Base-by-base conservation (phyloP, 768 basidiomycete species). In the Hericium rajendrae region DNA sequence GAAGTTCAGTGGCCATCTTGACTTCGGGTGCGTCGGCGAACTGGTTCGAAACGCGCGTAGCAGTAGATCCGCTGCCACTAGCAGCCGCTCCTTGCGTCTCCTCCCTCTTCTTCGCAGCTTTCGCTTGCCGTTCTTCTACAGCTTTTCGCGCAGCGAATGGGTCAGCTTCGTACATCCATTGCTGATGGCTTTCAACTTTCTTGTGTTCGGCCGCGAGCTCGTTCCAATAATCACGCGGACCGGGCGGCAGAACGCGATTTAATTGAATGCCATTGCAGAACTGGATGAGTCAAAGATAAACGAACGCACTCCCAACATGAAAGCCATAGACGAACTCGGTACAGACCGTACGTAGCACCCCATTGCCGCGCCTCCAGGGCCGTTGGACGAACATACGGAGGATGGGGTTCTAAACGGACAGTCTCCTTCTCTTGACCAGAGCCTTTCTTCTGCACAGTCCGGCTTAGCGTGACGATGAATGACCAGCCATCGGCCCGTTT, bases 161-260 rank as follows among this genome's bases (percentile, higher is more conserved):
- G 73, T 95, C 91, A 6, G 84, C 74, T n/a, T 82, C 78, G 64
- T 88, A 95, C 81, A 91, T 87, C 92, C 92, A 94, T 53, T 78
- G 79, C 66, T 82, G 78, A 67, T 92, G 88, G 2, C 82, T 77
- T 1, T 85, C 83, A 3, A 78, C 76, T 16, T 69, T 69, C 62
- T 84, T 86, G 62, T 91, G 90, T 65, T 91, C 86, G 2, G 70
- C 70, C 8, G 82, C 82, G 1, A 97, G 72, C 62, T 83, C 76
- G 53, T 80, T 80, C 94, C 94, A 97, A 68, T 94, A 97, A 18
- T 92, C 88, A 48, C 89, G 78, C 38, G 92, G 89, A 8, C 85
- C 84, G 2, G 88, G 83, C 15, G 94, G 94, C 13, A 97, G 78
- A 52, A 87, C 80, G 57, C 76, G 78, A 64, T 90, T 82, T 15